phyloP scores from a whole-genome alignment of 371 early-diverging fungal species.

The Rhizopus sp. region DNA sequence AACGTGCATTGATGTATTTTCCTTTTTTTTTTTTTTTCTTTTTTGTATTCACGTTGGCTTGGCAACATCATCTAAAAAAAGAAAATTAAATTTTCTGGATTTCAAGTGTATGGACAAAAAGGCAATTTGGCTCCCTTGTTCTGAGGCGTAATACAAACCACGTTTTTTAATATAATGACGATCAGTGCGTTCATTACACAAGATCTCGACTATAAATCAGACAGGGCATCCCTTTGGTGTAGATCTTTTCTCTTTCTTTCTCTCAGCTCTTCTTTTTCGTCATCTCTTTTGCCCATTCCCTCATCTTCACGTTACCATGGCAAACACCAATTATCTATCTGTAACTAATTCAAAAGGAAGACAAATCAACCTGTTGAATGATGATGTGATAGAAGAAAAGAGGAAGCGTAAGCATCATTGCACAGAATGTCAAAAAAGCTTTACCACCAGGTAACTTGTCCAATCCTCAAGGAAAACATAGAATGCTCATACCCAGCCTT shows the following conservation, averaged over 20 bases:
- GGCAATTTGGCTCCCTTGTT: neutral
- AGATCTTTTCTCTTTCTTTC: conserved; percentile 3
- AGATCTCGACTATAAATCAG: neutral
- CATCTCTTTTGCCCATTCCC: neutral
- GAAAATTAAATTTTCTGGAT: no score
- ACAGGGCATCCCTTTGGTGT: neutral
- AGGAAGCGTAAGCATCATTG: conserved; percentile 54
- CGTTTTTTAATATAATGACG: conserved; percentile 3
- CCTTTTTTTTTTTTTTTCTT: conserved; percentile 1
- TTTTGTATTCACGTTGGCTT: neutral
- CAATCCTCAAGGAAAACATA: neutral
- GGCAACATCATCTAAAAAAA: no score
- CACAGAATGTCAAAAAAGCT: conserved; percentile 58
- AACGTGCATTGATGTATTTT: conserved; percentile 9
- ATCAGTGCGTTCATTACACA: conserved; percentile 17
- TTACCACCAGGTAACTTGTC: conserved; percentile 54
- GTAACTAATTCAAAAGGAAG: conserved; percentile 44
- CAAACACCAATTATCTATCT: conserved; percentile 12
- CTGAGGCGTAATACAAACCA: conserved; percentile 3
- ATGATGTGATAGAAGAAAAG: conserved; percentile 12
- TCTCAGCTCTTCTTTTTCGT: conserved; percentile 8
- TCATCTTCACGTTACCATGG: neutral
- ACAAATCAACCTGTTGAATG: conserved; percentile 44
- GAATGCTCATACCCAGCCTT: neutral
- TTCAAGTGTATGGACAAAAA: no score